These are phyloP conservation scores for Sisymbrium altissimum DNA, from an alignment of 345 rosid species.

Conservation along the genomic window DNA sequence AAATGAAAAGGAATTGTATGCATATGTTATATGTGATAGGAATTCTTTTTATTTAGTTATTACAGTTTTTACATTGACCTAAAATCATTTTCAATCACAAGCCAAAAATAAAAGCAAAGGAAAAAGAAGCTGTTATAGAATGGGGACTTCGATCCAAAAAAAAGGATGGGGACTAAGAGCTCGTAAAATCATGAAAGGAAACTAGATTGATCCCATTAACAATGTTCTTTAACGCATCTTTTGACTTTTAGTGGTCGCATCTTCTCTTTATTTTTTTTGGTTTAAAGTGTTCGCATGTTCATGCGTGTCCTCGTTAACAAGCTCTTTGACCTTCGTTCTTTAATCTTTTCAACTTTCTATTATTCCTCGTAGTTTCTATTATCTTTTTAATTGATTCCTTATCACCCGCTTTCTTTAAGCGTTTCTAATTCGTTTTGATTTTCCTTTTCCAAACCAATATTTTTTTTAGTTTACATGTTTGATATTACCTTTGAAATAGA, in stretches of 20 bases:
- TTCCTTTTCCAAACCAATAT: not conserved
- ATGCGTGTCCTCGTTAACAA: conserved; percentile 31
- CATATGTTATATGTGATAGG: not conserved
- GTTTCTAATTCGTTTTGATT: conserved; percentile 1
- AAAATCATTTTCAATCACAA: not conserved
- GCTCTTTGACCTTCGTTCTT: conserved; percentile 25
- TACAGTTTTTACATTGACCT: not conserved
- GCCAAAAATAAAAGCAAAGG: not conserved
- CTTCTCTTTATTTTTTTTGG: not conserved
- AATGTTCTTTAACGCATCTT: conserved; percentile 31
- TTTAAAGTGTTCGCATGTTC: conserved; percentile 30
- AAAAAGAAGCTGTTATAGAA: conserved; percentile 1
- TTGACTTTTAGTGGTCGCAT: conserved; percentile 32
- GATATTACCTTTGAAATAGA: not conserved
- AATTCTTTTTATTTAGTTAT: not conserved
- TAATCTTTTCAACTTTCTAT: conserved; percentile 21
- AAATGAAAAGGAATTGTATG: not conserved
- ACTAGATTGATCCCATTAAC: conserved; percentile 32
- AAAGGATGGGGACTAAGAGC: conserved; percentile 20
- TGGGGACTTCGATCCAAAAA: no score
- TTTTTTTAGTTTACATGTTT: not conserved
- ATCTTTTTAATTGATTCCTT: conserved; percentile 16
- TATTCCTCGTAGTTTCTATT: conserved; percentile 23
- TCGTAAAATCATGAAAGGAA: conserved; percentile 12
- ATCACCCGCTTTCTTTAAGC: not conserved